Evolutionary conservation across 2,329 filamentous ascomycete species (phyloP).

Genomic region (Monosporascus sp.): DNA sequence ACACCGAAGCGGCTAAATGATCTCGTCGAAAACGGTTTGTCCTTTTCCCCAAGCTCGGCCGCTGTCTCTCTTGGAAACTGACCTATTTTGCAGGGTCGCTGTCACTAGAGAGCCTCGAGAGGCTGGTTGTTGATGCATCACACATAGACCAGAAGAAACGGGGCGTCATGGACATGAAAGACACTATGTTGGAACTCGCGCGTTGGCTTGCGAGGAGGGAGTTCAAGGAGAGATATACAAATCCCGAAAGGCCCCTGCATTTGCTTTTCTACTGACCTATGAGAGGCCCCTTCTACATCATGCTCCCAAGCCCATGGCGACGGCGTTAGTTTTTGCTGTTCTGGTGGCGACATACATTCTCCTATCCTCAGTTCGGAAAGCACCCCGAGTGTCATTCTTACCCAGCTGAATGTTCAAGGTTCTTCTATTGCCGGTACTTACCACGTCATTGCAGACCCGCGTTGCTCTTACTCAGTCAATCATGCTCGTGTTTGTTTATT

Average conservation of each 20-base stretch:
- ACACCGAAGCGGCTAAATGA: constrained; percentile 81
- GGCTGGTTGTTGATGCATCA: constrained; percentile 84
- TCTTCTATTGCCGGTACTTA: too few relatives aligned
- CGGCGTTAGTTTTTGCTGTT: background rate
- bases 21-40: constrained; percentile 71
- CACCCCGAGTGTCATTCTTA: too few relatives aligned
- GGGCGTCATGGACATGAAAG: constrained; percentile 91
- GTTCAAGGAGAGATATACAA: constrained; percentile 65
- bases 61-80: background rate
- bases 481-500: too few relatives aligned
- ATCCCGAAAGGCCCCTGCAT: constrained; percentile 51
- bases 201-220: constrained; percentile 66
- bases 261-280: constrained; percentile 59
- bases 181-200: constrained; percentile 77
- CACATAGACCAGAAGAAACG: constrained; percentile 94
- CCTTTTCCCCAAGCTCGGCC: background rate
- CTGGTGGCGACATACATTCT: background rate
- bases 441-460: too few relatives aligned
- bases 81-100: constrained; percentile 52
- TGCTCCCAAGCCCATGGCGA: background rate
- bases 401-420: too few relatives aligned
- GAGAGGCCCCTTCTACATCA: background rate
- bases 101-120: constrained; percentile 64
- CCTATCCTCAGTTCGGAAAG: too few relatives aligned
- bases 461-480: too few relatives aligned